Base-by-base conservation (phyloP, 768 basidiomycete species). In the Tephrocybe sp. region DNA sequence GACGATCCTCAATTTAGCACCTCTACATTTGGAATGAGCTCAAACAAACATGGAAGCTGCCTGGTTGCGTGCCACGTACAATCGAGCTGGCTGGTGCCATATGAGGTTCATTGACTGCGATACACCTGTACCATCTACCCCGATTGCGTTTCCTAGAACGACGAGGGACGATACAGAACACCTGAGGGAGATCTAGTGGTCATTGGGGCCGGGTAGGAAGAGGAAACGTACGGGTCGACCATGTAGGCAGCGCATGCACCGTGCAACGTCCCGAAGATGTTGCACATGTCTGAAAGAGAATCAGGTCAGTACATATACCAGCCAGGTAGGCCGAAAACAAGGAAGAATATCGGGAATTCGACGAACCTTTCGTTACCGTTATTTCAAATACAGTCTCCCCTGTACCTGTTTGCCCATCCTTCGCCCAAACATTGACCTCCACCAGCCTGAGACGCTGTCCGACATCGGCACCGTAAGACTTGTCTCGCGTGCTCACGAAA, bases 231-330 rank as follows among this genome's bases (percentile, higher is more conserved):
- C 82, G 69, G 68, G 62, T 83, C 81, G 24, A 83, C 69, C 24
- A 84, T 67, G 53, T 80, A 73, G 0, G 76, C 79, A 3, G 77
- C 72, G 56, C 80, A 83, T 4, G 69, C 80, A 1, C 81, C 82
- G 44, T 84, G 82, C n/a, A 84, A 47, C 15, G 65, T 71, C 7
- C 74, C 69, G 44, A 61, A 61, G 13, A 68, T 57, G 42, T 83
- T 83, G 52, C 79, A 67, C 81, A 84, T 83, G 46, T 82, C 82
- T 83, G 27, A 23, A 48, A 46, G 4, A 8, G 9, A 19, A 13
- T 29, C 9, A 29, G n/a, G 41, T 31, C 10, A 36, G 39, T 15
- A 49, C 22, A 10, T n/a, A 16, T 19, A 30, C 2, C 9, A n/a
- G 10, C 16, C 3, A 10, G 5, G 11, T 29, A 11, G 21, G 31